A percentile compares a stretch with the other conserved stretches of the same genome.
Conservation (phyloP, 2,329 filamentous ascomycete species). For the Akanthomyces uredinophilus region DNA sequence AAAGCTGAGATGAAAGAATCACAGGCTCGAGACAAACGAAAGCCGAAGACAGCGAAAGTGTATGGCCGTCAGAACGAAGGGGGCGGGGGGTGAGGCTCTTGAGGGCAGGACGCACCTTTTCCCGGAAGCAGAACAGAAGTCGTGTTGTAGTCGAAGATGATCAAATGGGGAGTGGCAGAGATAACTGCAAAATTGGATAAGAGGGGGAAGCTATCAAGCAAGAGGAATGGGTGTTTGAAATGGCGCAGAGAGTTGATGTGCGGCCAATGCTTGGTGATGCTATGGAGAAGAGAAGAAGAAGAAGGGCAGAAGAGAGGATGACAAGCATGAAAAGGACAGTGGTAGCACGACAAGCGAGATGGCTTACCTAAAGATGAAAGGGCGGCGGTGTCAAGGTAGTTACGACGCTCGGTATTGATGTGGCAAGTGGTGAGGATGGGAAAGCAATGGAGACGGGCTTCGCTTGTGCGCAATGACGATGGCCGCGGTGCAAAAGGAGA, state of each 20-base stretch:
- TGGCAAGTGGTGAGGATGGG: slow-evolving; percentile 20
- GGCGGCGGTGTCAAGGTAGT: slow-evolving; percentile 12
- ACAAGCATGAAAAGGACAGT: slow-evolving; percentile 5
- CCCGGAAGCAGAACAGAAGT: background rate
- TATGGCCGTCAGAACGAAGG: background rate
- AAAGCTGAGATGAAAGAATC: background rate
- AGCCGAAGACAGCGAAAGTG: background rate
- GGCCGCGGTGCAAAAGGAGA: background rate
- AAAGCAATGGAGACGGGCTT: slow-evolving; percentile 12
- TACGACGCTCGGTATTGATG: slow-evolving; percentile 7
- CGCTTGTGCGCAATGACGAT: background rate
- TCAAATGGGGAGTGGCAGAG: background rate
- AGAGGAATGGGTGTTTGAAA: slow-evolving; percentile 38
- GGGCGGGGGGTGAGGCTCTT: background rate
- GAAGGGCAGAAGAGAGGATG: slow-evolving; percentile 12
- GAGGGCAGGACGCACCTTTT: slow-evolving; percentile 4
- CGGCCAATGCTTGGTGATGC: slow-evolving; percentile 43
- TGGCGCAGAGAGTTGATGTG: slow-evolving; percentile 36
- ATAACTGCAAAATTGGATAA: slow-evolving; percentile 31
- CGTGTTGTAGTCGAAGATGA: background rate
- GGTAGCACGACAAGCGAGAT: slow-evolving; percentile 3
- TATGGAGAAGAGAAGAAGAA: slow-evolving; percentile 32
- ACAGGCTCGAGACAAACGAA: background rate
- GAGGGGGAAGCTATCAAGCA: slow-evolving; percentile 53
- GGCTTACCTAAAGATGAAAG: slow-evolving; percentile 18